Conservation (phyloP, 225 moss, liverwort and hornwort species). For the Anthoceros angustus region DNA sequence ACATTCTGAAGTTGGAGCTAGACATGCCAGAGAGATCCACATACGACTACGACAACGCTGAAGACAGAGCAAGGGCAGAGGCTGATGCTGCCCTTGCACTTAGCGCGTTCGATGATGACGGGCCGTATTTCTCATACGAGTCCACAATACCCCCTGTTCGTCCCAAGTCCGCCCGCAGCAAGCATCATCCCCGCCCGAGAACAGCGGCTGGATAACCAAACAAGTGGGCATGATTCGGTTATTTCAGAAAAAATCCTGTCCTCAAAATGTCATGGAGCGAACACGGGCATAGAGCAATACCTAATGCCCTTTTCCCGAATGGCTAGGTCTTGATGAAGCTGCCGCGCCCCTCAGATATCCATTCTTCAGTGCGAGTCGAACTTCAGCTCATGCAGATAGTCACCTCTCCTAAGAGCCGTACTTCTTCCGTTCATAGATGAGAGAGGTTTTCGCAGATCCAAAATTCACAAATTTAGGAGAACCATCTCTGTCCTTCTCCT, state of each 20-base stretch:
- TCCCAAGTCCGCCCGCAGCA: slow-evolving; percentile 70
- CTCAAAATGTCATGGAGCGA: too few species aligned
- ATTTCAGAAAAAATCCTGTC: too few species aligned
- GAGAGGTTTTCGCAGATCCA: not conserved
- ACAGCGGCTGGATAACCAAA: slow-evolving; percentile 18
- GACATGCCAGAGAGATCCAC: slow-evolving; percentile 66
- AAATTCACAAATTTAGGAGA: not conserved
- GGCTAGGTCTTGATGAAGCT: too few species aligned
- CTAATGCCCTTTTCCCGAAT: too few species aligned
- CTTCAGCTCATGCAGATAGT: too few species aligned
- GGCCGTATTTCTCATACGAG: slow-evolving; percentile 40
- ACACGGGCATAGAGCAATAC: too few species aligned
- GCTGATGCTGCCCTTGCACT: slow-evolving; percentile 49
- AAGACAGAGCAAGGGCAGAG: slow-evolving; percentile 42
- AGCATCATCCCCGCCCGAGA: slow-evolving; percentile 37
- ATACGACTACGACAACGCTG: slow-evolving; percentile 40
- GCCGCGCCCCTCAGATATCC: too few species aligned
- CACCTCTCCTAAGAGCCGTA: not conserved
- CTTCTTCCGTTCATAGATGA: not conserved
- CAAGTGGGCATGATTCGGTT: too few species aligned
- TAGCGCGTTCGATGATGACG: slow-evolving; percentile 48
- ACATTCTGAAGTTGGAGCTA: slow-evolving; percentile 70
- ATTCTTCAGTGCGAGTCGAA: too few species aligned
- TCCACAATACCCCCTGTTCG: slow-evolving; percentile 37
- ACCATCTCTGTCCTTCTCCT: not conserved